These are phyloP conservation scores for Kazachstania sp. DNA, from an alignment of 1,139 yeast species.

Conservation along the genomic window DNA sequence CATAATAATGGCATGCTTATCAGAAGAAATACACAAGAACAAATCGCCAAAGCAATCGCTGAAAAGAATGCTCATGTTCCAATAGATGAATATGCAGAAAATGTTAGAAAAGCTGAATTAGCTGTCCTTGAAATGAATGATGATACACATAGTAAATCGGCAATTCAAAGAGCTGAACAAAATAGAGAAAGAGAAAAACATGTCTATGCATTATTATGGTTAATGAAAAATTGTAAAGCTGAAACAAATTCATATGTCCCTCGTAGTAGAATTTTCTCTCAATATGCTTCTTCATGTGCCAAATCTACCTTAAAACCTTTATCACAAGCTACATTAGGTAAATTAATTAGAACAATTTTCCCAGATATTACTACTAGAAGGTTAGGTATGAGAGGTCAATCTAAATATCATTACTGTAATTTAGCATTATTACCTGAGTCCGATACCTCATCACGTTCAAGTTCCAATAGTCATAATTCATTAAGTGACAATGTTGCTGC, in stretches of 20 bases:
- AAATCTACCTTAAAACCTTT: slow-evolving; percentile 58
- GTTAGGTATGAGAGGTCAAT: slow-evolving; percentile 79
- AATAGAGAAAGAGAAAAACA: slow-evolving; percentile 59
- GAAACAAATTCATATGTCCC: slow-evolving; percentile 69
- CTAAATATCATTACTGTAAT: slow-evolving; percentile 87
- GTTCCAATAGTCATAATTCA: not conserved
- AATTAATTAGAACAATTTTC: slow-evolving; percentile 62
- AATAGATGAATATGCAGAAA: slow-evolving; percentile 21
- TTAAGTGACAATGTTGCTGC: not conserved
- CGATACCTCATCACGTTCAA: not conserved
- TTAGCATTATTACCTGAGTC: slow-evolving; percentile 39
- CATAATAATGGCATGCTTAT: not conserved
- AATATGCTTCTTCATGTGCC: slow-evolving; percentile 67
- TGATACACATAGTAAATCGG: slow-evolving; percentile 20
- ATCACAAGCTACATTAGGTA: slow-evolving; percentile 85
- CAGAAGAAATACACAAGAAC: slow-evolving; percentile 20
- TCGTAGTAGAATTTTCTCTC: slow-evolving; percentile 69
- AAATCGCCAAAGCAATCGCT: slow-evolving; percentile 22
- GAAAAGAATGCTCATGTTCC: slow-evolving; percentile 20
- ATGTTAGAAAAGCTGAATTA: slow-evolving; percentile 25
- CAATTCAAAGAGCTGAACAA: slow-evolving; percentile 26
- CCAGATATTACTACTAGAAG: slow-evolving; percentile 74
- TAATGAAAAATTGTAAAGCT: slow-evolving; percentile 56
- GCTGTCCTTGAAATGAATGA: slow-evolving; percentile 25
- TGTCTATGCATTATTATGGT: slow-evolving; percentile 73